Conservation (phyloP, 108 stramenopile species). For the Bacterosira constricta region DNA sequence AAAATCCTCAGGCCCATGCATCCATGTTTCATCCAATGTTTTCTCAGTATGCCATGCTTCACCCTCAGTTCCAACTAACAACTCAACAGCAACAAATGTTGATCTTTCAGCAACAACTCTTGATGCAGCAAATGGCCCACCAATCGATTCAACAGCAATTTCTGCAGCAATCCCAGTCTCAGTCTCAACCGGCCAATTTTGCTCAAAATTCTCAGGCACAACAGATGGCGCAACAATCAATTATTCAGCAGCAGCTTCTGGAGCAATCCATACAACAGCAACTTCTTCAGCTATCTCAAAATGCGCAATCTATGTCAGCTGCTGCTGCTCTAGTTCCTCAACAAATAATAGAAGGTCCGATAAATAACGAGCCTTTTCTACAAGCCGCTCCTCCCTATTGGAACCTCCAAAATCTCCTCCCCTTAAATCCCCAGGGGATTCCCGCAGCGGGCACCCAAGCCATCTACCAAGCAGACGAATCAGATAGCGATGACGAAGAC, state of each 20-base stretch:
- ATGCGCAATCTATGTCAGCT: background rate
- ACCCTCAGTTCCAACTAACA: background rate
- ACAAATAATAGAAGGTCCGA: background rate
- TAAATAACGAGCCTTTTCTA: background rate
- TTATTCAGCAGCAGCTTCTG: background rate
- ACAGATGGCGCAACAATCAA: background rate
- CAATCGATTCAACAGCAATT: background rate
- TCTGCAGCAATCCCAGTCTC: background rate
- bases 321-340: background rate
- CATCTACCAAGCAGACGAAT: background rate
- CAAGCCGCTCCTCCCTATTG: background rate
- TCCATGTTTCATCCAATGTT: background rate
- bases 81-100: background rate
- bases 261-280: too few relatives aligned
- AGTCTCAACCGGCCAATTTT: background rate
- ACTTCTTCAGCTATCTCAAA: background rate
- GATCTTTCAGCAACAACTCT: background rate
- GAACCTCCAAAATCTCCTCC: background rate
- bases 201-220: background rate
- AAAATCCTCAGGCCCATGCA: background rate
- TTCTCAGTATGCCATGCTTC: background rate
- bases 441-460: background rate
- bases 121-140: slow-evolving; percentile 1
- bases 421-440: slow-evolving; percentile 1
- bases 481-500: slow-evolving; percentile 15